A percentile compares a stretch with the other conserved stretches of the same genome.
phyloP scores from a whole-genome alignment of 768 basidiomycete species.

The Suillus tomentosus region DNA sequence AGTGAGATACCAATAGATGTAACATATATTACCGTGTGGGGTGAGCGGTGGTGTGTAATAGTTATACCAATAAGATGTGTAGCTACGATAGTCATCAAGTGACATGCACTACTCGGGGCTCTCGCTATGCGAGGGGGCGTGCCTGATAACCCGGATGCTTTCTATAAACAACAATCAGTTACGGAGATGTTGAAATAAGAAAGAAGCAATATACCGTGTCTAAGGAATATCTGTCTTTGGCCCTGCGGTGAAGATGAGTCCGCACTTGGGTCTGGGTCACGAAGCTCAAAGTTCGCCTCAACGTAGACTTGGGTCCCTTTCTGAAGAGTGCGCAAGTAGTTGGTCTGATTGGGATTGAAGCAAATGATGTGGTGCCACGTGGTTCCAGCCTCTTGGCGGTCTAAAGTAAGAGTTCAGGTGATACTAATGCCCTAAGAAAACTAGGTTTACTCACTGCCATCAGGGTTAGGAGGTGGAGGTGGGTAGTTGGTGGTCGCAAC shows the following conservation, averaged over 20 bases:
- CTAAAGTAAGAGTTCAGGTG: conserved; percentile 35
- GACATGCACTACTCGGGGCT: conserved; percentile 12
- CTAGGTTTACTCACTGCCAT: conserved; percentile 52
- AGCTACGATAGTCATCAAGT: neutral
- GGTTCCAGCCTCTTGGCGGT: conserved; percentile 50
- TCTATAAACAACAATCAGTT: conserved; percentile 42
- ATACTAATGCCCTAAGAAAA: conserved; percentile 6
- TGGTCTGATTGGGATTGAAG: conserved; percentile 63
- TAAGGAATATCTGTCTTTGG: conserved; percentile 81
- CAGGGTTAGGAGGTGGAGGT: conserved; percentile 56
- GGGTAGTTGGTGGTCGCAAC: conserved; percentile 72
- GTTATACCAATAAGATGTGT: neutral
- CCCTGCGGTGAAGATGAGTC: conserved; percentile 68
- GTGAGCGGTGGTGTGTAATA: neutral
- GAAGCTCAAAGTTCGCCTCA: conserved; percentile 76
- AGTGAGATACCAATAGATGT: conserved; percentile 23
- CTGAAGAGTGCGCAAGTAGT: conserved; percentile 61
- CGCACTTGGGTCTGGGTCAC: conserved; percentile 66
- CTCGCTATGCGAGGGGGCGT: conserved; percentile 27
- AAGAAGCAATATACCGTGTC: conserved; percentile 58
- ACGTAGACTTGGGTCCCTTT: conserved; percentile 81
- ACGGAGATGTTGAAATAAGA: neutral
- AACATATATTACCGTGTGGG: conserved; percentile 17
- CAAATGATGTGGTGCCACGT: conserved; percentile 81
- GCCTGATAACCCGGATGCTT: conserved; percentile 48